A percentile compares a stretch with the other conserved stretches of the same genome.
These are phyloP conservation scores for Naegleria lovaniensis DNA, from an alignment of 208 protist species.

Conservation along the genomic window DNA sequence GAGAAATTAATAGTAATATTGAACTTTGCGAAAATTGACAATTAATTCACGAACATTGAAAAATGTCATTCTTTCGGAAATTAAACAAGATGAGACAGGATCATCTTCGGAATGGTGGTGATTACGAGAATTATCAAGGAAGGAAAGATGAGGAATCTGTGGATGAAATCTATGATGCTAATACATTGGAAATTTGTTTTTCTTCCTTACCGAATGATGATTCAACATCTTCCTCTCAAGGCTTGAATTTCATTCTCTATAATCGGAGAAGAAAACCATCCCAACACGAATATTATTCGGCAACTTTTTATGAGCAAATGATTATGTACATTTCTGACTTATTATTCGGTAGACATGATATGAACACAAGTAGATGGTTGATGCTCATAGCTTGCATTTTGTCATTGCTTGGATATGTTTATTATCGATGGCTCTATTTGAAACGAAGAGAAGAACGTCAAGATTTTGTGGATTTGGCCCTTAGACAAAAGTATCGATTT, in stretches of 20 bases:
- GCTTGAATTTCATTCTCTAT: not conserved
- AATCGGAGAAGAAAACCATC: not conserved
- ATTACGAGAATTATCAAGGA: not conserved
- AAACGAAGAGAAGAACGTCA: not conserved
- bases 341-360: not conserved
- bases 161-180: not conserved
- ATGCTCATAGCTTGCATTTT: not conserved
- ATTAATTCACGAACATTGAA: not conserved
- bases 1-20: too few relatives aligned
- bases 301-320: not conserved
- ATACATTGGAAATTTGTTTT: not conserved
- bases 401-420: not conserved
- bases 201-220: not conserved
- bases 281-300: not conserved
- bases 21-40: too few relatives aligned
- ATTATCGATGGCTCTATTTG: not conserved
- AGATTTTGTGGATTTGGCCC: not conserved
- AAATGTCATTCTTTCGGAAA: not conserved
- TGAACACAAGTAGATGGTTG: not conserved
- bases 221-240: too few relatives aligned
- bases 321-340: not conserved
- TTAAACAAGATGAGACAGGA: not conserved
- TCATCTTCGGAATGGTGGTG: not conserved
- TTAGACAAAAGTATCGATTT: not conserved
- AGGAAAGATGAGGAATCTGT: not conserved